Base-by-base conservation (phyloP, 306 rosid genomes). In the Senna siamea region DNA sequence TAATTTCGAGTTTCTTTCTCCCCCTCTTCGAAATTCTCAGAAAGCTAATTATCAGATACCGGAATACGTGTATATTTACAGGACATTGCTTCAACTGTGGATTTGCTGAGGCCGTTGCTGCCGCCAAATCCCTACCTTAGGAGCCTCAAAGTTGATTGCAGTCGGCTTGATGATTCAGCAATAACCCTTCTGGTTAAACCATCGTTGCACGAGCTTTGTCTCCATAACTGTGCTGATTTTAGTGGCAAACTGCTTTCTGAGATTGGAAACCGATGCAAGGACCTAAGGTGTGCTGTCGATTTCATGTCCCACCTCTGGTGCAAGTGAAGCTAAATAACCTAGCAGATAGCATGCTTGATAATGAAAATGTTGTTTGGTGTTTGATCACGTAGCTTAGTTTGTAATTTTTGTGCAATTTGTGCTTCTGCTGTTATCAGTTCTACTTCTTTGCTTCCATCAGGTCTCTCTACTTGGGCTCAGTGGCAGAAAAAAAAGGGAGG, bases 381-480 rank as follows among this genome's bases (percentile, higher is more conserved):
- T 78, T 35, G 56, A 60, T 70, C 38, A 2, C 6, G 9, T 47
- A 38, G n/a, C 61, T 2, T 63, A 48, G 7, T 78, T 71, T 55
- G 60, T 17, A 43, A 64, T 43, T 46, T 5, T 43, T 56, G 5
- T 37, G 54, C 48, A 57, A 60, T 53, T 55, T 78, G n/a, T 40
- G 9, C 66, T 66, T 62, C 18, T 79, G 78, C 18, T 58, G 74
- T 79, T 77, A 67, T 86, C 52, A 54, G 79, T 46, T 81, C 69
- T 61, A 82, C 84, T 69, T 70, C 75, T 82, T 74, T 73, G 37
- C 70, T 60, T 70, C 51, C 71, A 51, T 84, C 87, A 89, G 95
- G 91, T 88, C 90, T 76, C 96, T 94, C 73, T 91, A 85, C 80
- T 83, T 94, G 92, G 92, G 97, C 18, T 94, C 96, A 2, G 93